Evolutionary conservation across 257 asterid species (phyloP), one percentile per base, ranked within the genome.

Genomic region (Fraxinus americana): DNA sequence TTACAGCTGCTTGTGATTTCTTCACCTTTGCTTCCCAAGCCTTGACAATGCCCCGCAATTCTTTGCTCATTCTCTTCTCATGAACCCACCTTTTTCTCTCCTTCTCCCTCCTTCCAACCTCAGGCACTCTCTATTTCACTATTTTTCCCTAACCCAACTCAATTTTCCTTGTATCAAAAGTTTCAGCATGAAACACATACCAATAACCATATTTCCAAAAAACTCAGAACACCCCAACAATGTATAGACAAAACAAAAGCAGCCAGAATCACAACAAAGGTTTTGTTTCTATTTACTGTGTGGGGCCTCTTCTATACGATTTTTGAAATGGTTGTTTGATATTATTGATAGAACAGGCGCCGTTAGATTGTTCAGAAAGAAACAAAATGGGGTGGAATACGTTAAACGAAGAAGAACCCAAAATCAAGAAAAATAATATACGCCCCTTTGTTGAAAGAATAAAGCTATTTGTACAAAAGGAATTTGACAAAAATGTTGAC

Each of bases 11-110:
- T 77, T 89, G 87, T 8, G 97, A 83, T 87, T 91, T 88, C 81
- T 86, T 91, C 81, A 86, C 80, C 70, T 87, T 90, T 16, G 87
- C 82, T 85, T 91, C 98, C 94, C 94, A 91, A 35, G 89, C 87
- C 85, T 92, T 92, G 70, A 88, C 93, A 89, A 94, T 90, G 88
- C 96, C 96, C 81, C 82, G 87, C 16, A 94, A 74, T 81, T 89
- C 92, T 88, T 82, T 89, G 96, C 77, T 94, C 97, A 92, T 92
- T 81, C 83, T 88, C 82, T 77, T 73, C 21, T 82, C 67, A 80
- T 82, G 27, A 57, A 79, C 52, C 67, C 74, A 59, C 57, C 83
- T 83, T 78, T 70, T 34, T 38, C 65, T 36, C 27, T 52, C 43
- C 36, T 19, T 29, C 50, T 54, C 36, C 70, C 29, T 30, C 67